Evolutionary conservation across 176 grass and related monocot genomes (phyloP), one percentile per base, ranked within the genome.

Genomic region (Bonia amplexicaulis): DNA sequence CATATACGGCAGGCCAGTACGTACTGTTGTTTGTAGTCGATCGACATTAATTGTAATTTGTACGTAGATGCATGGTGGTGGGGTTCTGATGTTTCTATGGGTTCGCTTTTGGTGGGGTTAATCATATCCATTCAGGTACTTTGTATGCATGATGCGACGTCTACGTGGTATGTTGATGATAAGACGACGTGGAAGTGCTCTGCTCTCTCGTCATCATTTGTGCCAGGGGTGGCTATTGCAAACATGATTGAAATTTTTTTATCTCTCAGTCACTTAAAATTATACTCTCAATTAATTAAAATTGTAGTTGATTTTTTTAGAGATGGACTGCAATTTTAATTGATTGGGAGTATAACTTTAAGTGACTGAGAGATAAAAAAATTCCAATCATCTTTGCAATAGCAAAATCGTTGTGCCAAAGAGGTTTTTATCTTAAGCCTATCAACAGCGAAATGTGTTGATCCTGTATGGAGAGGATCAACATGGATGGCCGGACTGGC

Each of bases 81-180:
- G 47, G 19, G 47, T 20, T 58, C 5, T 58, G 33, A 20, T 48
- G 66, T 54, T 79, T 37, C 12, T 27, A 9, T 52, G 7, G 11
- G 52, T 83, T 52, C 25, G 44, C 45, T 71, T 64, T 76, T 61
- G 81, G 88, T 85, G 71, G 48, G 29, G 5, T 9, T 81, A 64
- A 86, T 90, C 58, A 61, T 12, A 61, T 61, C 88, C 19, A 25
- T 69, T 76, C 12, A 65, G 39, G 42, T 80, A 47, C 77, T 76
- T 85, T 37, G 70, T 62, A 76, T 63, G 31, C 61, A 81, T 70
- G 82, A 89, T 66, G 22, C 88, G 57, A 63, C 35, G 7, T 68
- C 77, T 69, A 85, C 52, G 64, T 90, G 88, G 82, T 76, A 81
- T 85, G 52, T 70, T 76, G 82, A 81, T 76, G 82, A 81, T 76